phyloP scores from a whole-genome alignment of 2,329 filamentous ascomycete species.

The Aphanocladium album region DNA sequence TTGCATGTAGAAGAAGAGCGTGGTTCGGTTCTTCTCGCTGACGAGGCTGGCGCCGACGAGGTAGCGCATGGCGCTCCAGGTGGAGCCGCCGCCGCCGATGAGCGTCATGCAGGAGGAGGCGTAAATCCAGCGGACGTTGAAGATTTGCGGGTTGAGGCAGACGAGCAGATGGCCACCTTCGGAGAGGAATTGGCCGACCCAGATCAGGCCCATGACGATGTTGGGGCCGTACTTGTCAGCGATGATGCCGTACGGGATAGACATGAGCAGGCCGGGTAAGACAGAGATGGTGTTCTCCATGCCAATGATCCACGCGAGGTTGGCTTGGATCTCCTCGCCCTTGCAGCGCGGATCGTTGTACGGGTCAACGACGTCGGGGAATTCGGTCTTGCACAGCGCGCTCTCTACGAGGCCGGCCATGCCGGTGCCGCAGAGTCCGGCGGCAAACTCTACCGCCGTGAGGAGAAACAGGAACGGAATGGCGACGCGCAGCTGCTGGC shows the following conservation, averaged over 20 bases:
- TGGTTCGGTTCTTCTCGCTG: constrained; percentile 7
- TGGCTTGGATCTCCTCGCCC: constrained; percentile 3
- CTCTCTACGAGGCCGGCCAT: constrained; percentile 9
- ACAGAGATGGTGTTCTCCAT: constrained; percentile 6
- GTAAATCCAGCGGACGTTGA: constrained; percentile 10
- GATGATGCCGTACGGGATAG: constrained; percentile 9
- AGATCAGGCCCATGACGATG: not conserved
- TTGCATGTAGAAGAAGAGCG: constrained; percentile 10
- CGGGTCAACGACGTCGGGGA: not conserved
- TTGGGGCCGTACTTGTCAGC: constrained; percentile 8
- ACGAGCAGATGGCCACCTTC: constrained; percentile 5
- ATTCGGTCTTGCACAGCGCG: not conserved
- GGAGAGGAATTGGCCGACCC: constrained; percentile 2
- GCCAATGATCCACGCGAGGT: constrained; percentile 10
- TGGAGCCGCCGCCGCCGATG: constrained; percentile 9
- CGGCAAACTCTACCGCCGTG: constrained; percentile 1
- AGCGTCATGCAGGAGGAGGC: constrained; percentile 8
- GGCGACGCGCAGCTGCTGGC: not conserved
- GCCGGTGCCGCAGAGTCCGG: not conserved
- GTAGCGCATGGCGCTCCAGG: constrained; percentile 2
- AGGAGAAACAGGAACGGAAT: not conserved
- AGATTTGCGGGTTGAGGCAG: constrained; percentile 5
- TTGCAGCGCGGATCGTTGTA: constrained; percentile 13
- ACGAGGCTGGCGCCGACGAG: constrained; percentile 2
- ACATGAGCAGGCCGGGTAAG: constrained; percentile 5